Percentiles rank a stretch among this genome's conserved stretches.
phyloP scores from a whole-genome alignment of 192 early-diverging fungal species.

The Entrophospora sp. region DNA sequence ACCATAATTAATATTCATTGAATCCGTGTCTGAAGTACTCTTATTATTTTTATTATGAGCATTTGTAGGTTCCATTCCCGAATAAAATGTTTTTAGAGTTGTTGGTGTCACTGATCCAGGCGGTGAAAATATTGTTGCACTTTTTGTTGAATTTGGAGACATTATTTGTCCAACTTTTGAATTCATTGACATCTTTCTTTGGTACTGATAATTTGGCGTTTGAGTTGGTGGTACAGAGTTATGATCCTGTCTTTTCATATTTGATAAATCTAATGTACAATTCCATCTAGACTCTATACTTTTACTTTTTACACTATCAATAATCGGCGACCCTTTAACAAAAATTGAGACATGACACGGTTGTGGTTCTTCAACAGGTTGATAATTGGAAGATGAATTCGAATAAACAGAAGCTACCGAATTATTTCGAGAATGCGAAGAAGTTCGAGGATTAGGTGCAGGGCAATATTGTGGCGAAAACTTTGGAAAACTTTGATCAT shows the following conservation, averaged over 20 bases:
- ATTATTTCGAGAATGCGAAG: conserved; percentile 3
- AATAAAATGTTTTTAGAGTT: background rate
- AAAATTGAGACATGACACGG: conserved; percentile 46
- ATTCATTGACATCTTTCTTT: too few species aligned
- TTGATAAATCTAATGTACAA: conserved; percentile 45
- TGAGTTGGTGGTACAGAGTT: too few species aligned
- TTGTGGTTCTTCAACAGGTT: conserved; percentile 23
- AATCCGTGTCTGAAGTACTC: conserved; percentile 22
- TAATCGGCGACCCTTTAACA: conserved; percentile 38
- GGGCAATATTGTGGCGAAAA: background rate
- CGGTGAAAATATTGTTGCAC: conserved; percentile 3
- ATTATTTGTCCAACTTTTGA: too few species aligned
- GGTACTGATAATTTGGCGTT: too few species aligned
- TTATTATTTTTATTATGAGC: conserved; percentile 19
- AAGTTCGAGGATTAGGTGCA: background rate
- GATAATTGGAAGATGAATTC: background rate
- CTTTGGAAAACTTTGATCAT: conserved; percentile 29
- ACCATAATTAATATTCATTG: conserved; percentile 11
- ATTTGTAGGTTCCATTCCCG: background rate
- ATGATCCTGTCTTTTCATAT: conserved; percentile 32
- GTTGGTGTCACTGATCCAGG: conserved; percentile 21
- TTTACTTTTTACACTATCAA: conserved; percentile 35
- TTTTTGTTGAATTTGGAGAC: background rate
- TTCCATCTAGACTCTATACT: conserved; percentile 53
- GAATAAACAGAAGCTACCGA: conserved; percentile 15